Conservation (phyloP, 2,329 filamentous ascomycete species). For the Triangularia verruculosa region DNA sequence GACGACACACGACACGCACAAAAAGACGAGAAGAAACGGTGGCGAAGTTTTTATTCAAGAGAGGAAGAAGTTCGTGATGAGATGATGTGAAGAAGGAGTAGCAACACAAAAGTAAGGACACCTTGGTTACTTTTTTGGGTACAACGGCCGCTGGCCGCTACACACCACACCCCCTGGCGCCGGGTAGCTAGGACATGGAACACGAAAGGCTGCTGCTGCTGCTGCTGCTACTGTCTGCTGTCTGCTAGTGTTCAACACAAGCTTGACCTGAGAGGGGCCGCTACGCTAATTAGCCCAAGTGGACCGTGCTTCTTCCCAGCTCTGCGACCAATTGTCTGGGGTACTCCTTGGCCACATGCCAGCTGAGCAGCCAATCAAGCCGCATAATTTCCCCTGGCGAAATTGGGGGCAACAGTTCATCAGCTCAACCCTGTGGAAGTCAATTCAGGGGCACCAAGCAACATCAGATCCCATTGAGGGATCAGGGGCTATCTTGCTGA, state of each 20-base stretch:
- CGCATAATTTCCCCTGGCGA: conserved; percentile 25
- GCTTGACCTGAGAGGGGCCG: neutral
- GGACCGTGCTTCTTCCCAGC: conserved; percentile 11
- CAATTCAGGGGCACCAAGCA: neutral
- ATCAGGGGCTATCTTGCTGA: too few relatives aligned
- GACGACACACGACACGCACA: neutral
- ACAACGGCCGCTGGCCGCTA: neutral
- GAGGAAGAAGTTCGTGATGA: too few relatives aligned
- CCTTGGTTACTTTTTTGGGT: neutral
- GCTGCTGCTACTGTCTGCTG: too few relatives aligned
- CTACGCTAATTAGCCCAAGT: neutral
- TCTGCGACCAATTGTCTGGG: neutral
- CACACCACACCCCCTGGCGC: neutral
- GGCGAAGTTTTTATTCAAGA: neutral
- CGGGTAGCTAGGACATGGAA: neutral
- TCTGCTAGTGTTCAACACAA: neutral
- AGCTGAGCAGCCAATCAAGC: conserved; percentile 19
- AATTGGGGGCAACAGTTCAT: conserved; percentile 20
- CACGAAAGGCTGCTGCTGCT: neutral
- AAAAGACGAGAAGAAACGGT: neutral
- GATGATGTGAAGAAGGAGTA: neutral
- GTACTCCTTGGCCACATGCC: conserved; percentile 18
- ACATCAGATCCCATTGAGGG: neutral
- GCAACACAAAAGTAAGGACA: neutral
- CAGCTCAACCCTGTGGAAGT: conserved; percentile 14